Evolutionary conservation across 78 protist species (phyloP).

Genomic region (Emiliania huxleyi): DNA sequence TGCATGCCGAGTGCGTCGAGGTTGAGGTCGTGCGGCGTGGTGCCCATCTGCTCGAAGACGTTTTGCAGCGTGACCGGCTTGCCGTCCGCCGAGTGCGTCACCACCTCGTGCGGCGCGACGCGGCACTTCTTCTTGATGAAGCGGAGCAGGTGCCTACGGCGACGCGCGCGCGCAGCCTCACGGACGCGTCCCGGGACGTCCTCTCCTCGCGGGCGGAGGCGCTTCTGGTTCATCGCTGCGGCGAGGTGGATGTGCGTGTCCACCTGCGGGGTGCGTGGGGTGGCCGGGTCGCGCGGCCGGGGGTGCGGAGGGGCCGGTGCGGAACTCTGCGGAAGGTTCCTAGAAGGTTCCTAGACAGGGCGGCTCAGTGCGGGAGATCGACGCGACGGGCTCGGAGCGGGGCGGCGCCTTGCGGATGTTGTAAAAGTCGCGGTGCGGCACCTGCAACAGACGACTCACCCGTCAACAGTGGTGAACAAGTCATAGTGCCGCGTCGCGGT

Average conservation of each 20-base stretch:
- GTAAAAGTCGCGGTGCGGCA: conserved; percentile 93
- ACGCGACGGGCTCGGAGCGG: too few relatives aligned
- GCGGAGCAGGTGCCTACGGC: conserved; percentile 90
- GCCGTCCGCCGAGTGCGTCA: conserved; percentile 63
- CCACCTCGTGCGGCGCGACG: conserved; percentile 54
- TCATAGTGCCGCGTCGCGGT: too few relatives aligned
- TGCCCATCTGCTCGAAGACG: conserved; percentile 53
- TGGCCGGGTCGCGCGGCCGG: too few relatives aligned
- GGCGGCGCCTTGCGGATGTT: conserved; percentile 78
- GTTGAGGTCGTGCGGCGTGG: conserved; percentile 74
- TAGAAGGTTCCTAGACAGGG: too few relatives aligned
- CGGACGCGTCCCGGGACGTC: too few relatives aligned
- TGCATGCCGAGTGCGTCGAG: conserved; percentile 93
- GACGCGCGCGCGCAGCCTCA: too few relatives aligned
- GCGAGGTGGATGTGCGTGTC: conserved; percentile 96
- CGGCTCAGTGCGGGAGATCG: too few relatives aligned
- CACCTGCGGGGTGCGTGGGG: conserved; percentile 57
- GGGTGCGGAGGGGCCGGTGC: background rate
- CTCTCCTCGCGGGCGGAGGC: too few relatives aligned
- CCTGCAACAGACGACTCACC: too few relatives aligned
- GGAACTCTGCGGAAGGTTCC: too few relatives aligned
- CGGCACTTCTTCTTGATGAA: conserved; percentile 87
- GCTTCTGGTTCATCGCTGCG: conserved; percentile 89
- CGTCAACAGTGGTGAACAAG: too few relatives aligned
- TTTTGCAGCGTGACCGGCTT: conserved; percentile 74